A percentile compares a stretch with the other conserved stretches of the same genome.
These are phyloP conservation scores for Wickerhamiella azymoides DNA, from an alignment of 805 yeast species.

Conservation along the genomic window DNA sequence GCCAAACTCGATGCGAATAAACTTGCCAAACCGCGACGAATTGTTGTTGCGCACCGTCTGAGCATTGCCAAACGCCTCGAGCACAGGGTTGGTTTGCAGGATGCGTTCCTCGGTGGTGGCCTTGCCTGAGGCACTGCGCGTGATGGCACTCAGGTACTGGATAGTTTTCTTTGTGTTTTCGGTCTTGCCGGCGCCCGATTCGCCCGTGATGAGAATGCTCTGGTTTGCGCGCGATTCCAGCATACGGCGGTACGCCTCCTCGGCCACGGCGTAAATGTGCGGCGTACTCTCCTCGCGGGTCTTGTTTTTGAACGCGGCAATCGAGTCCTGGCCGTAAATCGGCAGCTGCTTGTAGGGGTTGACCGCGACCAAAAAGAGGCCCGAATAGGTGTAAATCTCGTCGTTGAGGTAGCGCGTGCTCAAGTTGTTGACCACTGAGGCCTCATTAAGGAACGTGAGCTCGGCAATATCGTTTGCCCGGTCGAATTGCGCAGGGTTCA, in stretches of 20 bases:
- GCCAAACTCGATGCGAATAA: constrained; percentile 71
- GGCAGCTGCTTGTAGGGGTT: constrained; percentile 75
- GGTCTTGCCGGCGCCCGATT: constrained; percentile 97
- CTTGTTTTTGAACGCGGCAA: constrained; percentile 42
- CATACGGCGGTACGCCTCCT: constrained; percentile 68
- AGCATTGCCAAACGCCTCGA: constrained; percentile 95
- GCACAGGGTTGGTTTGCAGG: constrained; percentile 83
- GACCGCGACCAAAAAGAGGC: constrained; percentile 85
- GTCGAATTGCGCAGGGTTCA: constrained; percentile 84
- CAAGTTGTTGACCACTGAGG: constrained; percentile 82
- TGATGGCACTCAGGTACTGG: constrained; percentile 74
- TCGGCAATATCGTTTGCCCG: constrained; percentile 92
- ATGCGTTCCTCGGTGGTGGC: constrained; percentile 62
- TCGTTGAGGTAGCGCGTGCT: constrained; percentile 64
- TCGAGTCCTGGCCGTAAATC: constrained; percentile 48
- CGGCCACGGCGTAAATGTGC: constrained; percentile 84
- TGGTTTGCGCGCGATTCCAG: constrained; percentile 61
- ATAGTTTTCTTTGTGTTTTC: constrained; percentile 92
- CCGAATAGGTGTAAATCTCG: constrained; percentile 83
- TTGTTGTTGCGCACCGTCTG: constrained; percentile 88
- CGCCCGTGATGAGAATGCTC: constrained; percentile 94
- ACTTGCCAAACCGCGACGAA: constrained; percentile 94
- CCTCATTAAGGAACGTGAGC: constrained; percentile 83
- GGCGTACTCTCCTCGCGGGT: constrained; percentile 44
- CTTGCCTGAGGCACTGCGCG: constrained; percentile 22